Evolutionary conservation across 2,329 filamentous ascomycete species (phyloP), one percentile per base, ranked within the genome.

Genomic region (Cladosporium sp.): DNA sequence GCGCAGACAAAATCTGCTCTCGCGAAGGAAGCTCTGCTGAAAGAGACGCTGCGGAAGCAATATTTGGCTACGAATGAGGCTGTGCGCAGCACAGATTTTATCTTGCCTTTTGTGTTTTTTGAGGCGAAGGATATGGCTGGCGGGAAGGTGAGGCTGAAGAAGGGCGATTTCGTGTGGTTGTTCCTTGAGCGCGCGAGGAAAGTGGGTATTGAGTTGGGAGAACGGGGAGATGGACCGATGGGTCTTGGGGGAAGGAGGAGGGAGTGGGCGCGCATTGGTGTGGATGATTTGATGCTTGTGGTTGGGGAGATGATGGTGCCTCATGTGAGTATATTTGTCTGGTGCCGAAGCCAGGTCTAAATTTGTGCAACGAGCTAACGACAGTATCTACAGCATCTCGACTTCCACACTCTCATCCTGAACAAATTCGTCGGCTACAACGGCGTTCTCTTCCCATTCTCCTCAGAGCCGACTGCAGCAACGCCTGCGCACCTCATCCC

Each of bases 371-470:
- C n/a, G 43, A 56, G 49, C 69, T 76, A 65, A 76, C 60, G 3
- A 25, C 30, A 14, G 13, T 48, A 26, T 61, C 43, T 26, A 48
- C 75, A 98, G 92, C 95, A 99, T 78, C 97, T 96, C 76, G 94
- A 98, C 70, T 93, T 99, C 76, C 95, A 98, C 77, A 95, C 94
- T 80, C 98, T 99, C 79, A 88, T 97, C 76, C 90, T 96, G 77
- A 97, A 98, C 77, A 92, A 90, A 73, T 91, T 88, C 28, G 78
- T 87, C 1, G 91, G 91, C 1, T 89, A 91, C n/a, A 87, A 88
- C 43, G 89, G 91, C 60, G 82, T 82, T 6, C 81, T 99, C 11
- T 98, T 99, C 77, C 85, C 92, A 73, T 97, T 93, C 77, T 86
- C 86, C 36, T 76, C 81, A 26, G 78, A 83, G 51, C 77, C 80